phyloP scores from a whole-genome alignment of 306 rosid species.

The Parietaria judaica region DNA sequence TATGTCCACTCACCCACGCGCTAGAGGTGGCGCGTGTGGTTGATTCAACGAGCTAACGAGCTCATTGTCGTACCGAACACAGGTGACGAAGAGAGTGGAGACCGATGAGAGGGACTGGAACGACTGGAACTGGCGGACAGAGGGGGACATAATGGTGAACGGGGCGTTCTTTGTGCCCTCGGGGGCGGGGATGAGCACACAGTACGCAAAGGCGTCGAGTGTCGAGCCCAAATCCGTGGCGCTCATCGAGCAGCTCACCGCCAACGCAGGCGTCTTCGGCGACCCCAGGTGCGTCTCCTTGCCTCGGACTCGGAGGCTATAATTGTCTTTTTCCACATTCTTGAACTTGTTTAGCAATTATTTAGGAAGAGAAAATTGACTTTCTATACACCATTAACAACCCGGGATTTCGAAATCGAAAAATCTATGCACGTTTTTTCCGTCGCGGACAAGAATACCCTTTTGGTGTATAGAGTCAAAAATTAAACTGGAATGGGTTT shows the following conservation, averaged over 20 bases:
- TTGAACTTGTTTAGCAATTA: too few species aligned
- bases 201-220: slow-evolving; percentile 62
- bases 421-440: too few species aligned
- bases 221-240: slow-evolving; percentile 68
- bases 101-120: slow-evolving; percentile 59
- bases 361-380: too few species aligned
- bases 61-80: not conserved
- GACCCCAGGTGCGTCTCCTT: slow-evolving; percentile 52
- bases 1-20: not conserved
- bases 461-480: too few species aligned
- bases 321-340: not conserved
- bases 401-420: too few species aligned
- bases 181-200: slow-evolving; percentile 39
- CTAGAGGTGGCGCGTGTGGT: not conserved
- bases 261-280: slow-evolving; percentile 77
- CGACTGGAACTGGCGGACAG: slow-evolving; percentile 93
- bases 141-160: slow-evolving; percentile 85
- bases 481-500: too few species aligned
- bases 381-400: too few species aligned
- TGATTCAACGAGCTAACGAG: not conserved
- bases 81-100: slow-evolving; percentile 99
- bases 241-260: slow-evolving; percentile 69
- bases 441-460: too few species aligned
- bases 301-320: too few species aligned
- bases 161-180: slow-evolving; percentile 95